Conservation (phyloP, 179 eudicot species). For the Beta lomatogona region DNA sequence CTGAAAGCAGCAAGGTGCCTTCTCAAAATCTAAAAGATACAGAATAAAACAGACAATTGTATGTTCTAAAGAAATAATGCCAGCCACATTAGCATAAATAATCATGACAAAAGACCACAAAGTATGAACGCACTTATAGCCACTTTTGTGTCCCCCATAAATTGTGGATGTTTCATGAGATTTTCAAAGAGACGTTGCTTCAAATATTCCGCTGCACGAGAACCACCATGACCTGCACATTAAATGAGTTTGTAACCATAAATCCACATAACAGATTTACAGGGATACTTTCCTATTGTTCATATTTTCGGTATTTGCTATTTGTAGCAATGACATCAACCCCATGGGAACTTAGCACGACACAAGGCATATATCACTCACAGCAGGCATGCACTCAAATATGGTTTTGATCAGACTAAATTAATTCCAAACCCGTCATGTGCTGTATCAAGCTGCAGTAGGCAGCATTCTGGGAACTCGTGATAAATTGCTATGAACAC, state of each 20-base stretch:
- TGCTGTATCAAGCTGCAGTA: not conserved
- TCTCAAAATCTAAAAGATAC: not conserved
- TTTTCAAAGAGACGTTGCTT: constrained; percentile 89
- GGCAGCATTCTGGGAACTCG: not conserved
- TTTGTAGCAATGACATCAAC: not conserved
- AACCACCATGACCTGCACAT: constrained; percentile 93
- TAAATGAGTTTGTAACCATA: constrained; percentile 16
- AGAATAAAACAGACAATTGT: not conserved
- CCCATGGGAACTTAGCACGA: not conserved
- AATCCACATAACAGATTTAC: constrained; percentile 1
- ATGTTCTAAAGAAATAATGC: not conserved
- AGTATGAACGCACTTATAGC: constrained; percentile 75
- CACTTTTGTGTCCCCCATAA: constrained; percentile 65
- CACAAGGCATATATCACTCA: not conserved
- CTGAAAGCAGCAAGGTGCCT: not conserved
- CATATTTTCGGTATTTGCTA: not conserved
- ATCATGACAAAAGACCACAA: not conserved
- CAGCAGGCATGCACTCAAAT: not conserved
- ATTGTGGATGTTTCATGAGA: constrained; percentile 83
- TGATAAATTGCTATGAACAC: not conserved
- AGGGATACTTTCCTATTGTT: not conserved
- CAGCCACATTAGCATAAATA: too few species aligned
- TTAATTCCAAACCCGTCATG: not conserved
- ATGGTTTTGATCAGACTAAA: not conserved
- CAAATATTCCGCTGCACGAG: constrained; percentile 91